Conservation (phyloP, 345 rosid genomes). For the Passiflora organensis region DNA sequence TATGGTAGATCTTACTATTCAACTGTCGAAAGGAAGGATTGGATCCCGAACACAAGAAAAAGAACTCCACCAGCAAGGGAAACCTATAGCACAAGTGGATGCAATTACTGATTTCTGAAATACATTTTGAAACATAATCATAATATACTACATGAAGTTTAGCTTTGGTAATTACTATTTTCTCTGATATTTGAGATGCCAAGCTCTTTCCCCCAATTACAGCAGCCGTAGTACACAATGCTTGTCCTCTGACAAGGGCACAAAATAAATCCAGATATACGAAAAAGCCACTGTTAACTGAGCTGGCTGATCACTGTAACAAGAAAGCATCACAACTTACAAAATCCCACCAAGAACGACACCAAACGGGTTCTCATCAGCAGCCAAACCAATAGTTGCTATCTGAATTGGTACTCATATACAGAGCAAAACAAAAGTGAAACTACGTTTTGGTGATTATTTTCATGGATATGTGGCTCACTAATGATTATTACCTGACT, state of each 20-base stretch:
- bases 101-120: not conserved
- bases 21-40: constrained; percentile 67
- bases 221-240: constrained; percentile 87
- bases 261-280: not conserved
- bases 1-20: constrained; percentile 25
- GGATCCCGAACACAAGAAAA: constrained; percentile 81
- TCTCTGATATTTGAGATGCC: constrained; percentile 95
- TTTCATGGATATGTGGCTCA: not conserved
- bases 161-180: constrained; percentile 39
- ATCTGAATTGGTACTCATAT: constrained; percentile 43
- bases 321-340: constrained; percentile 35
- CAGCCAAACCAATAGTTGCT: constrained; percentile 94
- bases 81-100: constrained; percentile 49
- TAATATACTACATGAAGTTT: too few species aligned
- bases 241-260: constrained; percentile 70
- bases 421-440: constrained; percentile 16
- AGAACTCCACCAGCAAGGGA: constrained; percentile 86
- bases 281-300: not conserved
- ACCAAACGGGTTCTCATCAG: constrained; percentile 86
- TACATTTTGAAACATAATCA: too few species aligned
- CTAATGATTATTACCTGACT: constrained; percentile 58
- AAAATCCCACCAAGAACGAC: constrained; percentile 82
- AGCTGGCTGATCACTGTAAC: not conserved
- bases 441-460: not conserved
- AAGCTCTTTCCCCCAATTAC: constrained; percentile 92